Conservation (phyloP, 1,284 basidiomycete species). For the Moniliella sp. region DNA sequence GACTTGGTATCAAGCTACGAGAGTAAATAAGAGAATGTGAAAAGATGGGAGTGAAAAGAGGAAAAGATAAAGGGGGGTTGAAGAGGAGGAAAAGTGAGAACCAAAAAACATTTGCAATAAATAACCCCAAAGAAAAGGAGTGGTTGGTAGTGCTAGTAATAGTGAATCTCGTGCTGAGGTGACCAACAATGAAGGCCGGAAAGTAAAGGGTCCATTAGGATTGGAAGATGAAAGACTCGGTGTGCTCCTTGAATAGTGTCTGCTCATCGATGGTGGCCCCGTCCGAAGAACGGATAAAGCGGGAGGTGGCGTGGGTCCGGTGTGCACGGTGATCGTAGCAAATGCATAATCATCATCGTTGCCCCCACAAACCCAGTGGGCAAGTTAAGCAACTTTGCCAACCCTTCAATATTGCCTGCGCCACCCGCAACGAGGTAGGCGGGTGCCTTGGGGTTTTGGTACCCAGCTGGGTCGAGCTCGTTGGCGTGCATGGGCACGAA, state of each 20-base stretch:
- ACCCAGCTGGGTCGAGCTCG: conserved; percentile 10
- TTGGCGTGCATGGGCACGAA: conserved; percentile 22
- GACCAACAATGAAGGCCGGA: no score
- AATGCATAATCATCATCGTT: conserved; percentile 22
- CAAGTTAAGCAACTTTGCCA: conserved; percentile 4
- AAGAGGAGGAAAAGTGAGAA: no score
- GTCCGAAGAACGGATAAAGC: conserved; percentile 1
- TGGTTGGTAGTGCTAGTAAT: no score
- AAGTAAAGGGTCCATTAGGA: no score
- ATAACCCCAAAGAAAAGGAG: no score
- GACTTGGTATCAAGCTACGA: no score
- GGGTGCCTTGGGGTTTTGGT: conserved; percentile 27
- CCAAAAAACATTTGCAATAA: no score
- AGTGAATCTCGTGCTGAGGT: no score
- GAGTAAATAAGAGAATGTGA: no score
- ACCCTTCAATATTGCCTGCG: conserved; percentile 33
- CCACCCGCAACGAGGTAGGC: conserved; percentile 27
- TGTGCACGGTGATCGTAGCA: conserved; percentile 25
- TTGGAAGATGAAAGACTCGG: conserved; percentile 1
- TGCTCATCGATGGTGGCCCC: background rate
- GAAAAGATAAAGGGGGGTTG: no score
- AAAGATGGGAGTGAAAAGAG: no score
- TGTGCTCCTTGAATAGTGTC: conserved; percentile 1
- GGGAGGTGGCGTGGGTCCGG: conserved; percentile 9
- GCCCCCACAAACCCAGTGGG: conserved; percentile 14